Conservation (phyloP, 2,329 filamentous ascomycete species). For the Huntiella decipiens region DNA sequence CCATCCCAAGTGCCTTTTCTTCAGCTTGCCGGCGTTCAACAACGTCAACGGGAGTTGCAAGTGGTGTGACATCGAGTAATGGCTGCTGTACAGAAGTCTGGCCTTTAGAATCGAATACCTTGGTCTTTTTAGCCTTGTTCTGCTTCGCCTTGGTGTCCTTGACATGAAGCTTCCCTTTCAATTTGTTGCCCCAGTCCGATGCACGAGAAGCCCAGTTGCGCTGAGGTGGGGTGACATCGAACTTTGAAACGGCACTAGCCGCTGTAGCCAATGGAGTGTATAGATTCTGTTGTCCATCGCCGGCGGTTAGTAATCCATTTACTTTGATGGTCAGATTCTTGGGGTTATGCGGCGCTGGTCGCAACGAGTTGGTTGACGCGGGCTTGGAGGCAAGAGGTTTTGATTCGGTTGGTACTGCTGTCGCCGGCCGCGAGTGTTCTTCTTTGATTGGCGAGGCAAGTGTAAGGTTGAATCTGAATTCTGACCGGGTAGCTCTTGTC, state of each 20-base stretch:
- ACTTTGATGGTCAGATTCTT: no score
- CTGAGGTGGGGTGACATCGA: conserved; percentile 8
- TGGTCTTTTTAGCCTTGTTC: neutral
- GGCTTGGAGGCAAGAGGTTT: no score
- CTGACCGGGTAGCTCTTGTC: no score
- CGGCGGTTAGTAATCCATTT: no score
- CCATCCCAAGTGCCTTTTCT: neutral
- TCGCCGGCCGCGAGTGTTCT: no score
- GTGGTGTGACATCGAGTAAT: neutral
- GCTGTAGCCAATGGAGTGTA: conserved; percentile 5
- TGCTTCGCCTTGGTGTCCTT: neutral
- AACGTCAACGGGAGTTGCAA: neutral
- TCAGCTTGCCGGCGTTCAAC: neutral
- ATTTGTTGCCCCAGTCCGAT: conserved; percentile 3
- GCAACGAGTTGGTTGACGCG: no score
- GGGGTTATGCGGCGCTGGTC: no score
- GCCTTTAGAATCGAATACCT: no score
- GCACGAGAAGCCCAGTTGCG: conserved; percentile 5
- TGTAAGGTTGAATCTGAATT: no score
- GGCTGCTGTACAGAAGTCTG: neutral
- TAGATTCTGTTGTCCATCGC: neutral
- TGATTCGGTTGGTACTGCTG: no score
- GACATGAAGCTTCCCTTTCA: conserved; percentile 1
- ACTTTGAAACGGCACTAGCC: conserved; percentile 2
- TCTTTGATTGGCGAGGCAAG: no score